Evolutionary conservation across 169 alveolate genomes (phyloP), one percentile per base, ranked within the genome.

Genomic region (Plasmodium vinckei): DNA sequence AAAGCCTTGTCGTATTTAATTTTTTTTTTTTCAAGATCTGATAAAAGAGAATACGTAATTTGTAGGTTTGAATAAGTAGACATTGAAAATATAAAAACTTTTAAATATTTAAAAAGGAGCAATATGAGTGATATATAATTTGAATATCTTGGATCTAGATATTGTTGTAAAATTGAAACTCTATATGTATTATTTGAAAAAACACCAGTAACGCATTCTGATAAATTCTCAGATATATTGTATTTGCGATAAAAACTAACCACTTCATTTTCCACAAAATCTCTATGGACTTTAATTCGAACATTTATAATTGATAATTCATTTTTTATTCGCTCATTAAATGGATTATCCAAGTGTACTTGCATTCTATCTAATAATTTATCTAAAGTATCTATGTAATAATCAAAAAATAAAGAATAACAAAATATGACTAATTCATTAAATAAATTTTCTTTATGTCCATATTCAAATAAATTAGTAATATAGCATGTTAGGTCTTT

Each of bases 351-450:
- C 13, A 75, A 19, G 10, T 75, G 88, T n/a, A 75, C 49, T 13
- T 47, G 9, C 4, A 61, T 42, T 5, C 23, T 13, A 39, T 46
- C 15, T 54, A 75, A 0, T 13, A 47, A 33, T 47, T 44, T 51
- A 27, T 46, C 65, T 17, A 75, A 2, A 54, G 39, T 9, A 17
- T 27, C 12, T 54, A 23, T 9, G 54, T 75, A 75, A 56, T 75
- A 49, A 9, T 75, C 75, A 56, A 60, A 75, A 75, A 75, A 75
- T 15, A 75, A 53, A 2, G 64, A 49, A 56, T 61, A 75, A 19
- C 49, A 75, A 61, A 61, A 61, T 23, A 46, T 17, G 15, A 44
- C 88, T 15, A 73, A 27, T 23, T 61, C 75, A 63, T 25, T 23
- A 49, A 61, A 75, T 61, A 75, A 46, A 17, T 33, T 13, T 46